A percentile compares a stretch with the other conserved stretches of the same genome.
Conservation (phyloP, 2,329 filamentous ascomycete genomes). For the Aspergillus novoparasiticus region DNA sequence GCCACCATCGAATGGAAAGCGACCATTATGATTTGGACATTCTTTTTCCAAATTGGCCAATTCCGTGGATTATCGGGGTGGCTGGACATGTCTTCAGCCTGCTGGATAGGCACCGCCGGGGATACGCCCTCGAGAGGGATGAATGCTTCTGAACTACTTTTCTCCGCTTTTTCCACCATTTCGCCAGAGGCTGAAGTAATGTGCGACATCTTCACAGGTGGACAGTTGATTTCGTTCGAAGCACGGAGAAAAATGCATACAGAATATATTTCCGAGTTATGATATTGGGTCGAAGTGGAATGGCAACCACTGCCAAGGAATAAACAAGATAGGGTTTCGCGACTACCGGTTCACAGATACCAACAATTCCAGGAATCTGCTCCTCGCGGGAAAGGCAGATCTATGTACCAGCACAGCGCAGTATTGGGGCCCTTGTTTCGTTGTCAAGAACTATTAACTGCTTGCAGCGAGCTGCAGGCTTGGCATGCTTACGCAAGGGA, state of each 20-base stretch:
- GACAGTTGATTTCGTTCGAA: neutral
- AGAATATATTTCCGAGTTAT: neutral
- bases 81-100: neutral
- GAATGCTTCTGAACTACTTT: slow-evolving; percentile 8
- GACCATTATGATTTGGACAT: slow-evolving; percentile 55
- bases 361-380: neutral
- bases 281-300: neutral
- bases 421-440: neutral
- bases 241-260: neutral
- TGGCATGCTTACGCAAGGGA: slow-evolving; percentile 8
- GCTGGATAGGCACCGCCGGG: slow-evolving; percentile 1
- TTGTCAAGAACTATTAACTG: slow-evolving; percentile 7
- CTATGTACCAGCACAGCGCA: neutral
- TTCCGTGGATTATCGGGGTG: slow-evolving; percentile 18
- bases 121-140: slow-evolving; percentile 19
- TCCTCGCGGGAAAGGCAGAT: no score
- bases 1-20: slow-evolving; percentile 58
- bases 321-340: neutral
- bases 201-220: neutral
- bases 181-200: neutral
- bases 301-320: neutral
- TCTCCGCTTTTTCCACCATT: neutral
- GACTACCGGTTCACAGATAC: neutral
- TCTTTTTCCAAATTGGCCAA: slow-evolving; percentile 38
- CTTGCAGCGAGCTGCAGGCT: slow-evolving; percentile 7